phyloP scores from a whole-genome alignment of 768 basidiomycete species.

The Strobilomyces echinocephalus region DNA sequence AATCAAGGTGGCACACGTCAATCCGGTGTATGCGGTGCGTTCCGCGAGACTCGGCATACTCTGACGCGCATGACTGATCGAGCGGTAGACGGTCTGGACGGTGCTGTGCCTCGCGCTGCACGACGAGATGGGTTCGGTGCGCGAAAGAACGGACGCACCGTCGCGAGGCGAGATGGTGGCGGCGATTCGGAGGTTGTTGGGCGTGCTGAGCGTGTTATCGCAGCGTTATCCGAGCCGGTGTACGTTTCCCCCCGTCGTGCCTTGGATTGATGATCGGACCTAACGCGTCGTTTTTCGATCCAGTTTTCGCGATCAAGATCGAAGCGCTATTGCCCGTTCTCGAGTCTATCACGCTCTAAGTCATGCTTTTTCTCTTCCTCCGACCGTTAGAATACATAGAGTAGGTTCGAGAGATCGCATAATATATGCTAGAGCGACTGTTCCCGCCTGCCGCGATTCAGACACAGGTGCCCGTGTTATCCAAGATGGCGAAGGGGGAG shows the following conservation, averaged over 20 bases:
- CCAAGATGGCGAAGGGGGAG: conserved; percentile 26
- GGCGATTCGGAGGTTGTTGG: conserved; percentile 16
- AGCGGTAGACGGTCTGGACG: conserved; percentile 23
- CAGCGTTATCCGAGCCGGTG: conserved; percentile 16
- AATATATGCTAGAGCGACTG: neutral
- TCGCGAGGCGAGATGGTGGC: conserved; percentile 6
- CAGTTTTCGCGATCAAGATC: conserved; percentile 22
- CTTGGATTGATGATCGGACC: neutral
- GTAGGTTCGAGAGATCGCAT: neutral
- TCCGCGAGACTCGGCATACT: no score
- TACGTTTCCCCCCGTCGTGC: conserved; percentile 6
- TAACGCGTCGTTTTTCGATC: neutral
- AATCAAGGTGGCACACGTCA: neutral
- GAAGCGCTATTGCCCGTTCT: conserved; percentile 25
- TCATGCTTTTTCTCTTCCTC: neutral
- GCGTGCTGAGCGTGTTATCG: conserved; percentile 15
- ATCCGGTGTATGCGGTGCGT: conserved; percentile 19
- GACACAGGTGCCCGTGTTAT: conserved; percentile 17
- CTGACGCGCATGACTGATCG: no score
- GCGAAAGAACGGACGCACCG: neutral
- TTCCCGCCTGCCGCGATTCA: neutral
- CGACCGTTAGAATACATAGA: neutral
- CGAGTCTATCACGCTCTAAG: conserved; percentile 13
- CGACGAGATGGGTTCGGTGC: conserved; percentile 18
- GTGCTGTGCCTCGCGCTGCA: conserved; percentile 18